A percentile compares a stretch with the other conserved stretches of the same genome.
phyloP scores from a whole-genome alignment of 2,329 filamentous ascomycete genomes.

The Penicillium sclerotiorum region DNA sequence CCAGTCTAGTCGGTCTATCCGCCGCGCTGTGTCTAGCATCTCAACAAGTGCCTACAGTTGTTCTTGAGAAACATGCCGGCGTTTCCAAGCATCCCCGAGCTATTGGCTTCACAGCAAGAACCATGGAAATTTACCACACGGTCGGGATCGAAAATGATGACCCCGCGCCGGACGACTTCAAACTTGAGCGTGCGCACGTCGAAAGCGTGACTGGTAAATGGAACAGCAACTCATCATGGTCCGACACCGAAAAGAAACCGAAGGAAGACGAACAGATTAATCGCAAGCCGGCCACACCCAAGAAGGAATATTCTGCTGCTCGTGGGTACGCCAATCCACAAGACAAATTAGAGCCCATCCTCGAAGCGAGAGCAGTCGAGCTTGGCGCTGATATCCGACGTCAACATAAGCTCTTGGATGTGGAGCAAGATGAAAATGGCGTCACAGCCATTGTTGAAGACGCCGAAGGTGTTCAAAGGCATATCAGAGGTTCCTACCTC shows the following conservation, averaged over 20 bases:
- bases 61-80: constrained; percentile 42
- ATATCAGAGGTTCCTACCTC: constrained; percentile 38
- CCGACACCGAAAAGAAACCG: constrained; percentile 13
- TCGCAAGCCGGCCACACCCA: constrained; percentile 6
- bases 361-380: constrained; percentile 35
- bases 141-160: constrained; percentile 32
- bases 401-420: constrained; percentile 28
- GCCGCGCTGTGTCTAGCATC: constrained; percentile 41
- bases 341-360: constrained; percentile 45
- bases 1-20: constrained; percentile 44
- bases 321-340: constrained; percentile 39
- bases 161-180: constrained; percentile 20
- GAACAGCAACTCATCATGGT: constrained; percentile 23
- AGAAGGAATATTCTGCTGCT: constrained; percentile 25
- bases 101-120: constrained; percentile 41
- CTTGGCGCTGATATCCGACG: constrained; percentile 41
- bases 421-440: constrained; percentile 27
- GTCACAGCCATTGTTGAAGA: constrained; percentile 30
- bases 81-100: constrained; percentile 44
- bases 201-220: constrained; percentile 24
- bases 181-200: constrained; percentile 24
- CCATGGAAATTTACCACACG: constrained; percentile 40
- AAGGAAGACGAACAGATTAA: neutral
- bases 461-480: constrained; percentile 4
- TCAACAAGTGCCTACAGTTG: constrained; percentile 33